phyloP scores from a whole-genome alignment of 345 rosid genomes.

The Lepidium africanum region DNA sequence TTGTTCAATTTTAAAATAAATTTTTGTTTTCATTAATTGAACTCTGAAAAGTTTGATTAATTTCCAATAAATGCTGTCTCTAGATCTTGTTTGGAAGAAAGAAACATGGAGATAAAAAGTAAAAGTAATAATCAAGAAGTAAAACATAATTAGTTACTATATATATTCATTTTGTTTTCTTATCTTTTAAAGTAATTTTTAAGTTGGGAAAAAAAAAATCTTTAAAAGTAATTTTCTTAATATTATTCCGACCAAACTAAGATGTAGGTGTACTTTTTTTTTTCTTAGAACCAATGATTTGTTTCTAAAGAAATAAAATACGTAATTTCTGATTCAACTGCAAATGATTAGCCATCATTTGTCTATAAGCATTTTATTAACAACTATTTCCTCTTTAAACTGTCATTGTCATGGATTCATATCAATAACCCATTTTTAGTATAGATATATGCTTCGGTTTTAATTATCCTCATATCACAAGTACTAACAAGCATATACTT shows the following conservation, averaged over 20 bases:
- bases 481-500: conserved; percentile 7
- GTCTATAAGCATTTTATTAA: not conserved
- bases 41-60: not conserved
- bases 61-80: not conserved
- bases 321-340: not conserved
- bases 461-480: not conserved
- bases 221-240: not conserved
- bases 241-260: not conserved
- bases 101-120: conserved; percentile 1
- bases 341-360: conserved; percentile 9
- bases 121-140: not conserved
- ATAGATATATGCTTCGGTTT: conserved; percentile 9
- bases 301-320: not conserved
- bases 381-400: not conserved
- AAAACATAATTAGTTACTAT: not conserved
- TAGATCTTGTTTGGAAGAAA: conserved; percentile 13
- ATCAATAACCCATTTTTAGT: conserved; percentile 18
- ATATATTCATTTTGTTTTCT: not conserved
- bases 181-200: not conserved
- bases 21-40: not conserved
- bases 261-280: not conserved
- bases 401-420: conserved; percentile 1
- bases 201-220: too few relatives aligned
- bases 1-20: not conserved
- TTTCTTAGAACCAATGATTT: not conserved